Evolutionary conservation across 2,329 filamentous ascomycete species (phyloP).

Genomic region (Fusarium secorum): DNA sequence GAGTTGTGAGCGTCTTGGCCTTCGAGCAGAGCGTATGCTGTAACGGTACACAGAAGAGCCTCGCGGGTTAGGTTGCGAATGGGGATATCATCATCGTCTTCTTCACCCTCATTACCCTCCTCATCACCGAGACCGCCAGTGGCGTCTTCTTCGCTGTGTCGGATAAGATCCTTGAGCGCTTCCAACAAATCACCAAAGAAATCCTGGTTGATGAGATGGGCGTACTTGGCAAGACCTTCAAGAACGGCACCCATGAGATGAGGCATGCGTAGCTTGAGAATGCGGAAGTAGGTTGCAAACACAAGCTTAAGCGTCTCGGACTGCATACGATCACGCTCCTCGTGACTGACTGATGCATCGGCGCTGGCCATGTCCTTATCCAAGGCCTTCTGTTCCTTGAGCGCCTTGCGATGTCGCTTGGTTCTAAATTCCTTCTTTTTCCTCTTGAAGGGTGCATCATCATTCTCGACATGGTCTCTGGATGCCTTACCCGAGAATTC

Average conservation of each 20-base stretch:
- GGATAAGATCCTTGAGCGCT: slow-evolving; percentile 90
- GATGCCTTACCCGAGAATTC: slow-evolving; percentile 89
- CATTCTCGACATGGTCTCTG: slow-evolving; percentile 73
- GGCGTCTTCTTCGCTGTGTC: slow-evolving; percentile 70
- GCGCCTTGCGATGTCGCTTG: slow-evolving; percentile 82
- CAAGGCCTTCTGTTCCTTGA: slow-evolving; percentile 85
- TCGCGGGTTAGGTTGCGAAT: slow-evolving; percentile 82
- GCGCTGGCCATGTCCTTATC: slow-evolving; percentile 94
- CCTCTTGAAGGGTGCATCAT: slow-evolving; percentile 66
- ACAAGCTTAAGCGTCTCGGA: slow-evolving; percentile 95
- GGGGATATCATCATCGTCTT: slow-evolving; percentile 55
- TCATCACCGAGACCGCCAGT: slow-evolving; percentile 54
- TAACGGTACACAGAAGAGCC: slow-evolving; percentile 91
- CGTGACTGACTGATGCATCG: slow-evolving; percentile 88
- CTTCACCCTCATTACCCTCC: slow-evolving; percentile 56
- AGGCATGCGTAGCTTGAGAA: slow-evolving; percentile 82
- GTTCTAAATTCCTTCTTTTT: slow-evolving; percentile 83
- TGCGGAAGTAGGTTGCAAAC: slow-evolving; percentile 93
- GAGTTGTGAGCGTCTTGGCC: slow-evolving; percentile 92
- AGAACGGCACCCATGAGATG: slow-evolving; percentile 96
- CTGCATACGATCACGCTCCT: slow-evolving; percentile 93
- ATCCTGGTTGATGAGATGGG: slow-evolving; percentile 97
- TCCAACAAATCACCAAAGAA: slow-evolving; percentile 98
- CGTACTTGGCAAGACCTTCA: slow-evolving; percentile 91
- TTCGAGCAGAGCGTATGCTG: slow-evolving; percentile 93